Percentiles rank a stretch among this genome's conserved stretches.
Evolutionary conservation across 2,329 filamentous ascomycete species (phyloP).

Genomic region (Gyromitra esculenta): DNA sequence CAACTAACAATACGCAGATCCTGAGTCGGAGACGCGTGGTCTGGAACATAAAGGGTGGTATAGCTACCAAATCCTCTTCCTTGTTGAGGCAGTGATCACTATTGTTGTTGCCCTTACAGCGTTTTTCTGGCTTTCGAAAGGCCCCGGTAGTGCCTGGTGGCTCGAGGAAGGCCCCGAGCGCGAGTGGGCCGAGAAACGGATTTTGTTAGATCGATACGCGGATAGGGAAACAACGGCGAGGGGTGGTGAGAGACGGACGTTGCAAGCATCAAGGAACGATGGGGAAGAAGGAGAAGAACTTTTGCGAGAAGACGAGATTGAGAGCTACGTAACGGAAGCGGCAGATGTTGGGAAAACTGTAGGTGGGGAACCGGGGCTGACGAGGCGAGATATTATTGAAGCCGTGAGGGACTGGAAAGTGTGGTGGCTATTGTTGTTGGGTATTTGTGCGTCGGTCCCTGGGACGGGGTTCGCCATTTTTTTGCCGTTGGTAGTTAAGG

Average conservation of each 20-base stretch:
- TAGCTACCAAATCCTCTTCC: constrained; percentile 62
- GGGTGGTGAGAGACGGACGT: not conserved
- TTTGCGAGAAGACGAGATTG: constrained; percentile 12
- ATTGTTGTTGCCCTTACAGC: constrained; percentile 61
- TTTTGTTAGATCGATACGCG: constrained; percentile 60
- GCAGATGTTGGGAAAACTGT: not conserved
- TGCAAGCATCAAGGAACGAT: not conserved
- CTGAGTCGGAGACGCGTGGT: constrained; percentile 21
- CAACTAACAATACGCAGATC: not conserved
- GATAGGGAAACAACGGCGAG: not conserved
- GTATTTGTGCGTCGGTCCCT: constrained; percentile 60
- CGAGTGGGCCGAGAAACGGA: constrained; percentile 60
- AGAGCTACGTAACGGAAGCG: not conserved
- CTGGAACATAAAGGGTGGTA: constrained; percentile 52
- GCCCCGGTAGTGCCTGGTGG: constrained; percentile 61
- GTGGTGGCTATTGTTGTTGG: constrained; percentile 59
- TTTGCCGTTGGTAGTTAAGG: constrained; percentile 59
- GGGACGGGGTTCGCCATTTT: constrained; percentile 60
- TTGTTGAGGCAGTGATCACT: constrained; percentile 63
- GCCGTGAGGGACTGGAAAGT: constrained; percentile 60
- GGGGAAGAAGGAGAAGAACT: constrained; percentile 51
- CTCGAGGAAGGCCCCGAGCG: constrained; percentile 60
- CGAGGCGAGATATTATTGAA: constrained; percentile 59
- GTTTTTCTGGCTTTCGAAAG: constrained; percentile 61
- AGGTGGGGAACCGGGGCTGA: constrained; percentile 53